Conservation (phyloP, 768 basidiomycete genomes). For the Saitozyma sp. region DNA sequence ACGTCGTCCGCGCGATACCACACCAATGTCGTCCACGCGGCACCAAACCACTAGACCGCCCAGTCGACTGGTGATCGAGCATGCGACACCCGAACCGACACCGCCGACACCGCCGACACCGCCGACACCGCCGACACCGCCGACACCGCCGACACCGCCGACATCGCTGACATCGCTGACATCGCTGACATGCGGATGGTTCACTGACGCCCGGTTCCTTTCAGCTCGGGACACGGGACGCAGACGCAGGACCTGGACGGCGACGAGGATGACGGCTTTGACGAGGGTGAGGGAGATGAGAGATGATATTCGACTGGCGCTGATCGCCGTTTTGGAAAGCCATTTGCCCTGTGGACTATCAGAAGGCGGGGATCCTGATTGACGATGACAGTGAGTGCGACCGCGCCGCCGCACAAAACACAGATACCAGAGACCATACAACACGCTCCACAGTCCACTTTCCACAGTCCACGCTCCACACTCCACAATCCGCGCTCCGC, state of each 20-base stretch:
- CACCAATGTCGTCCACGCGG: not conserved
- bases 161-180: too few species aligned
- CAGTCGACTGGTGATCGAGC: too few species aligned
- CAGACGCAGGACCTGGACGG: slow-evolving; percentile 69
- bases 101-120: not conserved
- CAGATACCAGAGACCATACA: too few species aligned
- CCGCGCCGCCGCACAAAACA: too few species aligned
- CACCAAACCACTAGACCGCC: not conserved
- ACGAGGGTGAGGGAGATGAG: slow-evolving; percentile 20
- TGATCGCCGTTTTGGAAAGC: slow-evolving; percentile 15
- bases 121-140: not conserved
- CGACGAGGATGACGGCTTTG: slow-evolving; percentile 48
- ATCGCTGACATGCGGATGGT: not conserved
- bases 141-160: not conserved
- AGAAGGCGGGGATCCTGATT: slow-evolving; percentile 71
- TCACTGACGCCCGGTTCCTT: too few species aligned
- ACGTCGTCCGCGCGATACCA: not conserved
- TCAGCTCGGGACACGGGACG: slow-evolving; percentile 85
- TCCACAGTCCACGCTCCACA: too few species aligned
- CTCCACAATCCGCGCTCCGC: not conserved
- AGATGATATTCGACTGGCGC: slow-evolving; percentile 1
- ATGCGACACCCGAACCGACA: too few species aligned
- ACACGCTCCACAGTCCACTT: too few species aligned
- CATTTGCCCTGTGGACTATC: slow-evolving; percentile 81
- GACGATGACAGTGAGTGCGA: slow-evolving; percentile 70